These are phyloP conservation scores for Phylloboletellus chloephorus DNA, from an alignment of 1,284 basidiomycete genomes.

Conservation along the genomic window DNA sequence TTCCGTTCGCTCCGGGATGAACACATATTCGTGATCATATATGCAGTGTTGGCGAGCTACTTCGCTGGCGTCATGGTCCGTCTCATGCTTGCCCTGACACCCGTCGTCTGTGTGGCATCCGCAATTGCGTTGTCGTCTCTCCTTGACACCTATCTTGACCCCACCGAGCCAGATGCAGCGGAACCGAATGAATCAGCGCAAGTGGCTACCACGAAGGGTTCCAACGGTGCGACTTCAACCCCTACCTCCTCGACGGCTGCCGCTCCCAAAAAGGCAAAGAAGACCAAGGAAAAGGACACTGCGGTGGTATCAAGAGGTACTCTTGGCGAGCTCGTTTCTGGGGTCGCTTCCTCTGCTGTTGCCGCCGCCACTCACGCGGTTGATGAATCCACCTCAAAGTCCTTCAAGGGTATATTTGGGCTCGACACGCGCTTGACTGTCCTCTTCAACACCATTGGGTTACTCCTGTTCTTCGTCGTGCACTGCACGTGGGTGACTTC, in stretches of 20 bases:
- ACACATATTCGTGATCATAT: constrained; percentile 98
- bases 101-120: constrained; percentile 86
- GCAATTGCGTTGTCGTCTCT: constrained; percentile 89
- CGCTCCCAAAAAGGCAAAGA: constrained; percentile 60
- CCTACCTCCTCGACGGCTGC: constrained; percentile 25
- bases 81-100: constrained; percentile 89
- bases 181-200: constrained; percentile 32
- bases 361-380: constrained; percentile 24
- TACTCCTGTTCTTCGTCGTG: constrained; percentile 86
- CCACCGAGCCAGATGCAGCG: constrained; percentile 48
- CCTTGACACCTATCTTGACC: constrained; percentile 86
- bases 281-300: constrained; percentile 43
- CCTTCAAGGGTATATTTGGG: constrained; percentile 69
- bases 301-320: constrained; percentile 33
- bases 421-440: constrained; percentile 80
- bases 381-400: constrained; percentile 15
- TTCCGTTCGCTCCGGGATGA: constrained; percentile 95
- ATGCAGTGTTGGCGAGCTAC: constrained; percentile 93
- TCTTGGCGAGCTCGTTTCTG: constrained; percentile 41
- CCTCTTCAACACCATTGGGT: constrained; percentile 68
- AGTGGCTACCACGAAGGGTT: constrained; percentile 22
- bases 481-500: constrained; percentile 98
- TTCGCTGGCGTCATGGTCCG: constrained; percentile 99
- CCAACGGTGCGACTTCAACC: constrained; percentile 26
- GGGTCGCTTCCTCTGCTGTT: constrained; percentile 34